Evolutionary conservation across 148 eudicot genomes (phyloP).

Genomic region (Silene latifolia): DNA sequence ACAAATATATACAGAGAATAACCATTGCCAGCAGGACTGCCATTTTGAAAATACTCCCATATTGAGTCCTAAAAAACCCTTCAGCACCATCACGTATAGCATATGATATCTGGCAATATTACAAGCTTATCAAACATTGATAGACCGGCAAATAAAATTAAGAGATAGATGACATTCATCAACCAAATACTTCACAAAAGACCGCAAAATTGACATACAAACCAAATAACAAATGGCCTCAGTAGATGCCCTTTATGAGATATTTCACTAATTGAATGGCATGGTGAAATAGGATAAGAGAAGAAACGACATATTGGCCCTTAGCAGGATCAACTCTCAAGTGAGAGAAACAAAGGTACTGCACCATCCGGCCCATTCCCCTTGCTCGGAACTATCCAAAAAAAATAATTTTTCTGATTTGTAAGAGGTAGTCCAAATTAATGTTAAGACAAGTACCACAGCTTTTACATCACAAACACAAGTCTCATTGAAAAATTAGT

Average conservation of each 20-base stretch:
- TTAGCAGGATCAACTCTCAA: too few relatives aligned
- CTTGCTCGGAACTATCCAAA: too few relatives aligned
- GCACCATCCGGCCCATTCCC: too few relatives aligned
- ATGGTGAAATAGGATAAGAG: neutral
- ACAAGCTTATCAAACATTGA: conserved; percentile 25
- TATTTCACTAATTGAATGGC: neutral
- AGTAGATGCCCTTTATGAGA: neutral
- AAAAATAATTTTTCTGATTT: too few relatives aligned
- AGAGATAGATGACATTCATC: conserved; percentile 6
- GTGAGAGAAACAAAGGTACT: too few relatives aligned
- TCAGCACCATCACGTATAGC: conserved; percentile 99
- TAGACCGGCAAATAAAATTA: neutral
- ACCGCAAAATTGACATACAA: conserved; percentile 2
- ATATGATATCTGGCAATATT: conserved; percentile 77
- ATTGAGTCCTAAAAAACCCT: conserved; percentile 95
- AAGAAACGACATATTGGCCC: neutral
- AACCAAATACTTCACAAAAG: conserved; percentile 4
- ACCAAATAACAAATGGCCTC: neutral
- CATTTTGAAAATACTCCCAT: conserved; percentile 96
- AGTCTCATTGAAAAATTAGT: too few relatives aligned
- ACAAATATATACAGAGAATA: conserved; percentile 79
- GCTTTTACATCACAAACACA: too few relatives aligned
- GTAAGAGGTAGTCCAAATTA: too few relatives aligned
- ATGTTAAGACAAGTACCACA: too few relatives aligned
- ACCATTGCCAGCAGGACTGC: conserved; percentile 76